Base-by-base conservation (phyloP, 176 grass and related monocot species). In the Oryza meyeriana region DNA sequence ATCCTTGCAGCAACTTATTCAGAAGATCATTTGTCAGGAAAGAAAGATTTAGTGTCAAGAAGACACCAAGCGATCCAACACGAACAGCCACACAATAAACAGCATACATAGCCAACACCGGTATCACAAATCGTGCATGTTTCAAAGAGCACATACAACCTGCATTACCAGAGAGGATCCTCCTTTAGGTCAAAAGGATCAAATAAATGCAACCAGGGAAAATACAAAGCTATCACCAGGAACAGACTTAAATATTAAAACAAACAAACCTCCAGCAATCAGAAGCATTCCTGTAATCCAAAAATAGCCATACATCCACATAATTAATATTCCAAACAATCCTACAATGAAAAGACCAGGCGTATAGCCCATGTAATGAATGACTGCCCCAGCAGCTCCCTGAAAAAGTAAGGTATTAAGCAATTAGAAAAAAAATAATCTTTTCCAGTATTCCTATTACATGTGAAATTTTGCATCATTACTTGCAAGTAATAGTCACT, bases 221-320 rank as follows among this genome's bases (percentile, higher is more conserved):
- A 80, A 69, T 6, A 66, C 26, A 18, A 30, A 66, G 66, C 35
- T 18, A 77, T 65, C 25, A 14, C 22, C 29, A 85, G 8, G 50
- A 72, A 17, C 1, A 72, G 9, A 45, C 29, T 69, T 63, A 39
- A 78, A 75, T 66, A 24, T 22, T 79, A 10, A 84, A 25, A 58
- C 42, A 78, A 64, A 70, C 76, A 48, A 69, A 99, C 97, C 97
- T 99, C 97, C 97, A 81, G 87, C 89, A 55, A 94, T 77, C 58
- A 99, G 76, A 84, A 99, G 83, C 76, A 96, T 79, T 88, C 93
- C 87, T 64, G 89, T 91, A 62, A 99, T 99, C 97, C 97, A 99
- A 24, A 99, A 99, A 76, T 94, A 88, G 24, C 97, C 97, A 71
- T 91, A 94, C 86, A 99, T 90, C 91, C 93, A 99, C 93, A 99